Evolutionary conservation across 2,329 filamentous ascomycete species (phyloP), one percentile per base, ranked within the genome.

Genomic region (Colletotrichum echinochloae): DNA sequence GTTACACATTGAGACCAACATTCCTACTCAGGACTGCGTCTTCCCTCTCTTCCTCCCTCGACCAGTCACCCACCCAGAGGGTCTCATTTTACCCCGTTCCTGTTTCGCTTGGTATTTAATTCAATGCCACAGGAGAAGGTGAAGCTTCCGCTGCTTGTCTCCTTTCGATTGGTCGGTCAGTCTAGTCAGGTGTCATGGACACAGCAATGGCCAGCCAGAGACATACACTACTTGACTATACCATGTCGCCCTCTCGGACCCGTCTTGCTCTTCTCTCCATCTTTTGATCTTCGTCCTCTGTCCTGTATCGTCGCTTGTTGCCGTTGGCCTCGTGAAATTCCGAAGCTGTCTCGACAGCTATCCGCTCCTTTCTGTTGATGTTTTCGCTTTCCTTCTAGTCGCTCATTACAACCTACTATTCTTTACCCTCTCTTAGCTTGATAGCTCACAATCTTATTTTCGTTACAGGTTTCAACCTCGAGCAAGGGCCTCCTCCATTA

Each of bases 321-420:
- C 28, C 12, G n/a, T 70, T 52, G 56, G 51, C 44, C 35, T 67
- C n/a, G 49, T 46, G 41, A 57, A 35, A 54, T 35, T 14, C 37
- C 20, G 35, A 66, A 66, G 63, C 67, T 66, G 67, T 70, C 28
- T 52, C n/a, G 44, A 65, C 66, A 66, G 67, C 55, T 37, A 56
- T 66, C 73, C 74, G 37, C 71, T 74, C 74, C 52, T 73, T 76
- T 66, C 72, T 55, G 62, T 62, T 73, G 68, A 56, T 59, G 63
- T 64, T 64, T 65, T 71, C 66, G 62, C 51, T 51, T 70, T 72
- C 70, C 63, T 35, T 44, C 54, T 73, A 74, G 71, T 72, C 74
- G 65, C 64, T 75, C 73, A 33, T 75, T 76, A 74, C 48, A 30
- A 60, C 37, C 60, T 46, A 49, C 28, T 12, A 62, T 68, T 68